phyloP scores from a whole-genome alignment of 139 green algal species.

The Closterium sp. region DNA sequence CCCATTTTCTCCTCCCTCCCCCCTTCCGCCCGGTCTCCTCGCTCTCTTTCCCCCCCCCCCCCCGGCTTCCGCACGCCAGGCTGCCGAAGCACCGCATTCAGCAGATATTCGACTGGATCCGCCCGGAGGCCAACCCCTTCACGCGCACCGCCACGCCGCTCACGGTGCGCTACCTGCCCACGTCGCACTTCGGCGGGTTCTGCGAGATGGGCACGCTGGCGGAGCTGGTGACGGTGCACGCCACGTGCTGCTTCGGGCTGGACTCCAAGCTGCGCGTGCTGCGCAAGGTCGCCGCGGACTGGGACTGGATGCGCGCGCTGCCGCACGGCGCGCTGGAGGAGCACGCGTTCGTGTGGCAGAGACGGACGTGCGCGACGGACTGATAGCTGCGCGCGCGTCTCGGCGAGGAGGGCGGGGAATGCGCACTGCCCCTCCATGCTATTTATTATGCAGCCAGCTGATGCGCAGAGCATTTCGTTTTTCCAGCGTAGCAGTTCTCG shows the following conservation, averaged over 20 bases:
- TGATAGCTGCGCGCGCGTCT: background rate
- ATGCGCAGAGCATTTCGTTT: background rate
- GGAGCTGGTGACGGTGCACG: slow-evolving; percentile 8
- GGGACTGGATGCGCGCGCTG: background rate
- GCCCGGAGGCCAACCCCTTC: slow-evolving; percentile 1
- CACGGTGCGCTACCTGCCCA: background rate
- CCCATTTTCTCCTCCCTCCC: background rate
- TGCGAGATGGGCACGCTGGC: background rate
- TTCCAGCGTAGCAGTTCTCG: background rate
- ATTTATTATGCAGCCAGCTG: background rate
- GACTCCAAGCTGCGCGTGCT: slow-evolving; percentile 9
- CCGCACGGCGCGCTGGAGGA: background rate
- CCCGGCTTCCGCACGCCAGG: background rate
- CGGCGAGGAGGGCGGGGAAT: background rate
- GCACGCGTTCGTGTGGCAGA: background rate
- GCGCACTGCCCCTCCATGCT: background rate
- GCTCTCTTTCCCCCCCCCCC: background rate
- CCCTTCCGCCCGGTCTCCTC: too few species aligned
- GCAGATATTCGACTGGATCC: background rate
- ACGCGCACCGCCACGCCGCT: background rate
- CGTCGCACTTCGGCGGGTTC: slow-evolving; percentile 6
- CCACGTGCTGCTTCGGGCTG: slow-evolving; percentile 5
- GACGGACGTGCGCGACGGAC: background rate
- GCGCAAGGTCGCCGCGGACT: background rate
- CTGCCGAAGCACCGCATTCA: background rate